These are phyloP conservation scores for Fusarium virguliforme DNA, from an alignment of 2,329 filamentous ascomycete genomes.

Conservation along the genomic window DNA sequence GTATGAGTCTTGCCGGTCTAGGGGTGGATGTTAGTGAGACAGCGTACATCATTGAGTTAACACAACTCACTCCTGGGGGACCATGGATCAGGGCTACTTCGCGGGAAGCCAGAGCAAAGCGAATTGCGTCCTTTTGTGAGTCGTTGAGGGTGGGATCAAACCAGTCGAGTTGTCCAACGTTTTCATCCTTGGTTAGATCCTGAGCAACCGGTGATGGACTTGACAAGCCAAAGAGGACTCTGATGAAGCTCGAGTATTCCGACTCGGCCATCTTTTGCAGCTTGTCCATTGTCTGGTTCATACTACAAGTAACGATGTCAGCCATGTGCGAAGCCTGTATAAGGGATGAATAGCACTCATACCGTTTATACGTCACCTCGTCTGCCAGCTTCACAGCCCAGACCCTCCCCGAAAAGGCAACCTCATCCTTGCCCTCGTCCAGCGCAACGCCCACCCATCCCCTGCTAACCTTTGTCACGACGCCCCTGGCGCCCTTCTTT, in stretches of 20 bases:
- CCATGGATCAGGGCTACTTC: slow-evolving; percentile 95
- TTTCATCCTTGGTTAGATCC: slow-evolving; percentile 61
- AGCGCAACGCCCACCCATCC: slow-evolving; percentile 76
- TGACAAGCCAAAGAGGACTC: slow-evolving; percentile 74
- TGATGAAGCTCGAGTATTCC: slow-evolving; percentile 73
- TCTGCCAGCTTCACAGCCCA: slow-evolving; percentile 79
- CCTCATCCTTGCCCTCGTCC: slow-evolving; percentile 73
- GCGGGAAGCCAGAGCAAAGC: slow-evolving; percentile 86
- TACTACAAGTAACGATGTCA: slow-evolving; percentile 59
- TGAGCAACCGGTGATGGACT: slow-evolving; percentile 65
- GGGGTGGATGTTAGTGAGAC: slow-evolving; percentile 28
- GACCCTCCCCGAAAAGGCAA: slow-evolving; percentile 64
- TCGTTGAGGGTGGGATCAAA: slow-evolving; percentile 75
- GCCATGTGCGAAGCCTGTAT: not conserved
- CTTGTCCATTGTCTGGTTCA: slow-evolving; percentile 75
- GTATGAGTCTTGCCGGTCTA: slow-evolving; percentile 97
- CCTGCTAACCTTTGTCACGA: slow-evolving; percentile 76
- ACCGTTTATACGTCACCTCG: slow-evolving; percentile 76
- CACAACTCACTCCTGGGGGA: slow-evolving; percentile 80
- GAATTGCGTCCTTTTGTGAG: slow-evolving; percentile 77
- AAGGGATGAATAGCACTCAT: slow-evolving; percentile 24
- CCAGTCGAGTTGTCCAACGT: slow-evolving; percentile 69
- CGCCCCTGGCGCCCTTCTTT: slow-evolving; percentile 77
- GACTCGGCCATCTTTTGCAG: slow-evolving; percentile 71
- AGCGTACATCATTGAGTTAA: not conserved